phyloP scores from a whole-genome alignment of 2,329 filamentous ascomycete genomes.

The Ophiocordyceps camponoti-leonardi region DNA sequence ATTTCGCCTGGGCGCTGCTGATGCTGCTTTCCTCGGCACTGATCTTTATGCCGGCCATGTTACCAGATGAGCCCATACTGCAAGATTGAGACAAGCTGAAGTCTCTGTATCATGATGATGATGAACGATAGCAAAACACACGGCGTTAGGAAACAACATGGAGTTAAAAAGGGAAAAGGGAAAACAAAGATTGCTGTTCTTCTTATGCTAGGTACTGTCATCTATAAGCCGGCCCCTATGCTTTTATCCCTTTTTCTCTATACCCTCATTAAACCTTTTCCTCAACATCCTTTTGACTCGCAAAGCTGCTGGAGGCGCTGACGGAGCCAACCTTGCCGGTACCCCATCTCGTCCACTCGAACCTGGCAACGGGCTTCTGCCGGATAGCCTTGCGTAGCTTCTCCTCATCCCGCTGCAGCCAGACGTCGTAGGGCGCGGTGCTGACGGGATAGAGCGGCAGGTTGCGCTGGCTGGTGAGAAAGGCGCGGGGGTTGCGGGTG shows the following conservation, averaged over 20 bases:
- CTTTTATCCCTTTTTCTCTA: too few relatives aligned
- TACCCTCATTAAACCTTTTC: neutral
- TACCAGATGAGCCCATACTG: conserved; percentile 12
- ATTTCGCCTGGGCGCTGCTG: conserved; percentile 23
- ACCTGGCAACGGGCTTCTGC: conserved; percentile 20
- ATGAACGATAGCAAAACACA: too few relatives aligned
- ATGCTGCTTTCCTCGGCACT: conserved; percentile 13
- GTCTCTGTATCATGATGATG: too few relatives aligned
- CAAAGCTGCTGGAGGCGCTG: neutral
- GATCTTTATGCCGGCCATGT: conserved; percentile 7
- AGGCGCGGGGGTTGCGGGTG: conserved; percentile 13
- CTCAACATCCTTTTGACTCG: conserved; percentile 1
- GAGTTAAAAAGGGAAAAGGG: neutral
- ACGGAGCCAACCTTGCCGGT: neutral
- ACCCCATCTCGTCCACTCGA: conserved; percentile 12
- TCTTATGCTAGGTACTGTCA: too few relatives aligned
- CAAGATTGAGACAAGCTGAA: too few relatives aligned
- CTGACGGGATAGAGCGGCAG: conserved; percentile 39
- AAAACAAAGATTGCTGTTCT: neutral
- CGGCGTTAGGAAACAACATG: too few relatives aligned
- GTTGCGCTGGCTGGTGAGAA: conserved; percentile 21
- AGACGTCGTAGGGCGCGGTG: conserved; percentile 17
- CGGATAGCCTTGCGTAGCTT: conserved; percentile 20
- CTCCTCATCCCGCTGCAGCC: conserved; percentile 23
- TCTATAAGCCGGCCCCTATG: too few relatives aligned